phyloP scores from a whole-genome alignment of 2,329 filamentous ascomycete genomes.

The Botrytis tulipae region DNA sequence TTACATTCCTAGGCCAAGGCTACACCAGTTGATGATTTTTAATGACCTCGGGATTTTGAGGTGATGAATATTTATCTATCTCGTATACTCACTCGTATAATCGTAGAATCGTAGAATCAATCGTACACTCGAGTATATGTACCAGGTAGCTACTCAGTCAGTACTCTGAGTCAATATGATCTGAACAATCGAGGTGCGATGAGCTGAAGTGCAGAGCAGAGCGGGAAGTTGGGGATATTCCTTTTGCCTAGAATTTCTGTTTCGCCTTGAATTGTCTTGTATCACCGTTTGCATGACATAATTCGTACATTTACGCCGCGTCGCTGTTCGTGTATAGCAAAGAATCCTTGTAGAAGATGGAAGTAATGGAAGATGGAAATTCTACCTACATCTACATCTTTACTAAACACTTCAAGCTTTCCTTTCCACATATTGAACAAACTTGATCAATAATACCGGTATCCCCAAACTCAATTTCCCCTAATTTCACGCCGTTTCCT shows the following conservation, averaged over 20 bases:
- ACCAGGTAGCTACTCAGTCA: not conserved
- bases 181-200: not conserved
- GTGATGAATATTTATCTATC: not conserved
- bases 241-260: not conserved
- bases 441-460: not conserved
- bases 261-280: not conserved
- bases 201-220: constrained; percentile 5
- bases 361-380: not conserved
- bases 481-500: not conserved
- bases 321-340: not conserved
- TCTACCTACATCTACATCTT: not conserved
- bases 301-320: not conserved
- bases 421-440: not conserved
- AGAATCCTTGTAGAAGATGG: not conserved
- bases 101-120: too few relatives aligned
- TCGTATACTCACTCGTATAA: not conserved
- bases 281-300: not conserved
- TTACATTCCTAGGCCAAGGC: too few relatives aligned
- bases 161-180: not conserved
- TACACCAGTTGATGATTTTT: too few relatives aligned
- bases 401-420: not conserved
- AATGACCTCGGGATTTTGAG: too few relatives aligned
- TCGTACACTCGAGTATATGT: too few relatives aligned
- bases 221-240: constrained; percentile 4
- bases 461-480: not conserved